Evolutionary conservation across 2,329 filamentous ascomycete genomes (phyloP).

Genomic region (Mycosphaerella sp.): DNA sequence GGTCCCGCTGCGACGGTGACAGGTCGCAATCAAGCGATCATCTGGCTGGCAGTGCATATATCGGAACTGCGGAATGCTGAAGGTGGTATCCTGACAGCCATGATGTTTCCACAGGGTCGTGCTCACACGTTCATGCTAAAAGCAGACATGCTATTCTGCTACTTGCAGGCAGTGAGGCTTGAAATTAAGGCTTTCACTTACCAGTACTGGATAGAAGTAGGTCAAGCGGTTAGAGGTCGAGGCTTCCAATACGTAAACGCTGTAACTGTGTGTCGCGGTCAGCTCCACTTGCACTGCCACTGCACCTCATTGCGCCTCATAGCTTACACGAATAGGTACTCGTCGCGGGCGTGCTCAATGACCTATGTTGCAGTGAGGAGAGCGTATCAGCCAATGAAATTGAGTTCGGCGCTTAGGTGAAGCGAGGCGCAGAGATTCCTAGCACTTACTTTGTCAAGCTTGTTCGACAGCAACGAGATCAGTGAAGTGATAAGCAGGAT

Average conservation of each 20-base stretch:
- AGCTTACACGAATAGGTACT: conserved; percentile 69
- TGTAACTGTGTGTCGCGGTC: conserved; percentile 39
- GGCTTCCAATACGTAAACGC: conserved; percentile 49
- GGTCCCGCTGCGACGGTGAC: background rate
- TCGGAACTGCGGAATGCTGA: background rate
- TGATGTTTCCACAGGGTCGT: background rate
- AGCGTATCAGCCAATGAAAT: conserved; percentile 32
- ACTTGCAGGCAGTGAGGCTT: background rate
- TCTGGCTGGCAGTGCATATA: conserved; percentile 13
- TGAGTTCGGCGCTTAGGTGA: conserved; percentile 23
- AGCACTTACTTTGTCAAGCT: conserved; percentile 23
- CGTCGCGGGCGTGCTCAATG: conserved; percentile 59
- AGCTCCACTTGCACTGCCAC: conserved; percentile 32
- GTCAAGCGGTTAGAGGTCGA: conserved; percentile 16
- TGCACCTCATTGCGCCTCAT: conserved; percentile 49
- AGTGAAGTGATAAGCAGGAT: conserved; percentile 69
- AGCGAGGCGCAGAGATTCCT: conserved; percentile 6
- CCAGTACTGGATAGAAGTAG: conserved; percentile 16
- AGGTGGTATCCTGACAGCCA: background rate
- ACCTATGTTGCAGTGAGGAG: conserved; percentile 39
- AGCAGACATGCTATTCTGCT: background rate
- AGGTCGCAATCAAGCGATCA: conserved; percentile 4
- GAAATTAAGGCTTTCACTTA: conserved; percentile 8
- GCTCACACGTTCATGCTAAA: background rate
- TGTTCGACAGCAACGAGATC: conserved; percentile 27